phyloP scores from a whole-genome alignment of 1,284 basidiomycete species.

The Pholiota adiposa region DNA sequence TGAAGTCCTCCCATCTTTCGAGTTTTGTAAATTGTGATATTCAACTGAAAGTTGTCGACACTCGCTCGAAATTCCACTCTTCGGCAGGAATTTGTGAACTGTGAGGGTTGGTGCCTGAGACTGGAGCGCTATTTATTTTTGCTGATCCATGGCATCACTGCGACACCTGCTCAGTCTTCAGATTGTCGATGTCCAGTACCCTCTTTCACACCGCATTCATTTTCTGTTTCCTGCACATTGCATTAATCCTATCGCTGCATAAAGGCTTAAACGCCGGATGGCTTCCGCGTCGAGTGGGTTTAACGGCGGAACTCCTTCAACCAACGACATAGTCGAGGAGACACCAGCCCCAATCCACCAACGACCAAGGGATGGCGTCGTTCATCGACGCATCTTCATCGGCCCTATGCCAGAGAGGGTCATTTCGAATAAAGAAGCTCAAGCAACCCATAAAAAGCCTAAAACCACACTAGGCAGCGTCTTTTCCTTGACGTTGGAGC shows the following conservation, averaged over 20 bases:
- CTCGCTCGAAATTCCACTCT: no score
- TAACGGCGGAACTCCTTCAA: not conserved
- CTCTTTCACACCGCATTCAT: not conserved
- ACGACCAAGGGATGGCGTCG: not conserved
- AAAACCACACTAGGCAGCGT: constrained; percentile 26
- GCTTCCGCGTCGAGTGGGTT: not conserved
- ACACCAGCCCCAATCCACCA: constrained; percentile 31
- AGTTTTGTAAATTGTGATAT: no score
- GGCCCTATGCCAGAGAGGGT: constrained; percentile 69
- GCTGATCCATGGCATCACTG: not conserved
- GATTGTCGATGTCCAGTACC: not conserved
- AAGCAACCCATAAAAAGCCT: constrained; percentile 28
- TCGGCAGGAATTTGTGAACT: no score
- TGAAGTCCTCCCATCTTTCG: no score
- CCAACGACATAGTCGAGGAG: not conserved
- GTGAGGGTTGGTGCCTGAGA: no score
- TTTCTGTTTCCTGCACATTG: not conserved
- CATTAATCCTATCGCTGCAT: no score
- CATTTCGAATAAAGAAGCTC: constrained; percentile 39
- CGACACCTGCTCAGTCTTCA: not conserved
- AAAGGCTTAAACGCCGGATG: not conserved
- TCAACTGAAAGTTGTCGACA: no score
- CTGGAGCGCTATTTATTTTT: no score
- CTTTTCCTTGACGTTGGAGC: constrained; percentile 24
- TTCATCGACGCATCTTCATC: constrained; percentile 53